Evolutionary conservation across 139 green algal species (phyloP), one percentile per base, ranked within the genome.

Genomic region (Zygnema circumcarinatum): DNA sequence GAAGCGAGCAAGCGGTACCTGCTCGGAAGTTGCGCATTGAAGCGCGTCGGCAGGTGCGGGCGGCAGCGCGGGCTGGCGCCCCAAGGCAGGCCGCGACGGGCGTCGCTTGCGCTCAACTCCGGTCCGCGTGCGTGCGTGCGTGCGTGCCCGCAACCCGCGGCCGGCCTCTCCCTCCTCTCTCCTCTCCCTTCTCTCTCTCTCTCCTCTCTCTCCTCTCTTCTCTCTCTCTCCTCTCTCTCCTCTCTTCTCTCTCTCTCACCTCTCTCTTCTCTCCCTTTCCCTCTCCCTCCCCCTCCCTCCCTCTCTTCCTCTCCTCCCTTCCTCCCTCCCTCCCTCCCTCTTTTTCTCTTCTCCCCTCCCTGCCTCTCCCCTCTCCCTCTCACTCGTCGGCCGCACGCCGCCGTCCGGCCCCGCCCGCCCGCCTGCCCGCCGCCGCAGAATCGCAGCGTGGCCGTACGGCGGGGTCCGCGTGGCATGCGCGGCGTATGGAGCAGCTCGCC

Each of bases 161-260:
- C 72, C 72, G 32, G 32, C 75, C 75, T 52, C 75, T 52, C 75
- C 22, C 75, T 52, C 75, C 75, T 52, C 16, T 52, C 75, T 52
- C 75, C 75, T 52, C 75, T 52, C 22, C 75, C 75, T 52, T 52
- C 72, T 52, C 75, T 52, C 75, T 21, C 75, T 11, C 75, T 52
- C 20, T 52, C 75, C 20, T 52, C 75, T 52, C 75, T 52, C 75
- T 52, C 75, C 22, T 21, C 75, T 21, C 16, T 21, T 52, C 16
- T 21, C 75, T 52, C 22, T 21, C 75, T 21, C 22, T 52, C 75
- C 75, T n/a, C 22, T 52, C 75, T 52, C 75, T 52, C 75, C 11
- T 41, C 16, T 3, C 16, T 41, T 41, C 69, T 16, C 7, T 16
- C 69, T 41, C 69, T 41, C 69, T 16, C 69, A 3, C 16, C 11